Evolutionary conservation across 768 basidiomycete genomes (phyloP).

Genomic region (Lactarius hengduanensis): DNA sequence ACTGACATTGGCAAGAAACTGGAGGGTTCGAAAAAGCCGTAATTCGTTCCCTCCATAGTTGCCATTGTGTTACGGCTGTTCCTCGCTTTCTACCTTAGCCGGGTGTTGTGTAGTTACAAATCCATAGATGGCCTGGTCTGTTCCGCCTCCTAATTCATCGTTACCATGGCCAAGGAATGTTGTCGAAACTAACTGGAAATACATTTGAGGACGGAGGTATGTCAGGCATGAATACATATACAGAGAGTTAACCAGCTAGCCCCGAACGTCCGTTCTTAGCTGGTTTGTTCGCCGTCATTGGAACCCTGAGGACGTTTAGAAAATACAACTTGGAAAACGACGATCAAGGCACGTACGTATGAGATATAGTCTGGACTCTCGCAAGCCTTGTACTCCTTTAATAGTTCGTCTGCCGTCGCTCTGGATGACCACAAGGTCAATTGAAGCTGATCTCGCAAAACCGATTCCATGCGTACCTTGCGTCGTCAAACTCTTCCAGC

Average conservation of each 20-base stretch:
- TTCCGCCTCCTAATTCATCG: slow-evolving; percentile 1
- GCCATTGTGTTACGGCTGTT: slow-evolving; percentile 33
- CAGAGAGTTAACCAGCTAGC: not conserved
- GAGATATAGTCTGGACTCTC: slow-evolving; percentile 94
- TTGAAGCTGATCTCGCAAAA: slow-evolving; percentile 6
- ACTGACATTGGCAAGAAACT: slow-evolving; percentile 84
- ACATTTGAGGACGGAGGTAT: slow-evolving; percentile 18
- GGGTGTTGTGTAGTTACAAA: slow-evolving; percentile 27
- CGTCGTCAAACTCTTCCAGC: slow-evolving; percentile 95
- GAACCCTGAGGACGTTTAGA: slow-evolving; percentile 20
- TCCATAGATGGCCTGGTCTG: slow-evolving; percentile 20
- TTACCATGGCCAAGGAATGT: slow-evolving; percentile 12
- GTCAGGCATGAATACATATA: slow-evolving; percentile 10
- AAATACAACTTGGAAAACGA: not conserved
- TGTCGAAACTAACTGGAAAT: slow-evolving; percentile 18
- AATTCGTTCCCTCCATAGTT: slow-evolving; percentile 43
- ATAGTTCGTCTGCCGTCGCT: slow-evolving; percentile 80
- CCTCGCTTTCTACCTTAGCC: slow-evolving; percentile 27
- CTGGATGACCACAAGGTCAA: slow-evolving; percentile 39
- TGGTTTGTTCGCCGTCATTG: slow-evolving; percentile 24
- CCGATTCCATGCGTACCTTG: slow-evolving; percentile 56
- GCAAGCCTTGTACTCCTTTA: slow-evolving; percentile 95
- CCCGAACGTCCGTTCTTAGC: slow-evolving; percentile 3
- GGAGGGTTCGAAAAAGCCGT: slow-evolving; percentile 74
- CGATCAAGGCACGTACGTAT: slow-evolving; percentile 51